phyloP scores from a whole-genome alignment of 1,139 yeast genomes.

The Pneumocystis carinii region DNA sequence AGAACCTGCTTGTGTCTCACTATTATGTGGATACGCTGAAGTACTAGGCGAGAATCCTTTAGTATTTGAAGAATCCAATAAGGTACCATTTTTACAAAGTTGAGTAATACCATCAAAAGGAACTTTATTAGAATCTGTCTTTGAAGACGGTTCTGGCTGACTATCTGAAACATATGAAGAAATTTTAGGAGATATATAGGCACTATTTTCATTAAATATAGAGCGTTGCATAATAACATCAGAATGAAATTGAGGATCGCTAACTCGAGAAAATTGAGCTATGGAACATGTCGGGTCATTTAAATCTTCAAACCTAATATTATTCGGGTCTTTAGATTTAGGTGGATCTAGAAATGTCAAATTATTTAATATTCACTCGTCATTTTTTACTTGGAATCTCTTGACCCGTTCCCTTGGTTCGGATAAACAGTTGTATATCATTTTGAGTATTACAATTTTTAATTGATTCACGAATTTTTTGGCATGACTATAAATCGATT shows the following conservation, averaged over 20 bases:
- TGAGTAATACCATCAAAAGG: slow-evolving; percentile 13
- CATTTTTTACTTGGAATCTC: slow-evolving; percentile 44
- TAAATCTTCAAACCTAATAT: slow-evolving; percentile 7
- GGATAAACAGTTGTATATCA: slow-evolving; percentile 46
- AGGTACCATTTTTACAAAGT: slow-evolving; percentile 8
- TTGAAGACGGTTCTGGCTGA: not conserved
- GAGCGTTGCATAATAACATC: slow-evolving; percentile 4
- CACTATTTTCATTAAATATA: not conserved
- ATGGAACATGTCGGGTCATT: slow-evolving; percentile 7
- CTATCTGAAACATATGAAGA: not conserved
- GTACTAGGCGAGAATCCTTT: slow-evolving; percentile 4
- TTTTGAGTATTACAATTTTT: slow-evolving; percentile 52
- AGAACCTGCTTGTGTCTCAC: not conserved
- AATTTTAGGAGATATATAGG: not conserved
- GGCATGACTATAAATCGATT: slow-evolving; percentile 32
- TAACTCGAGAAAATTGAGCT: slow-evolving; percentile 13
- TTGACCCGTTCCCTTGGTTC: slow-evolving; percentile 50
- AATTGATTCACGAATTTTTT: slow-evolving; percentile 47
- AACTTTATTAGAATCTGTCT: slow-evolving; percentile 2
- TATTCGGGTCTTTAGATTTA: slow-evolving; percentile 10
- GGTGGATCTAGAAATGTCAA: slow-evolving; percentile 8
- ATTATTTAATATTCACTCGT: slow-evolving; percentile 34
- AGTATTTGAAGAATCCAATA: not conserved
- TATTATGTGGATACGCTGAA: slow-evolving; percentile 2
- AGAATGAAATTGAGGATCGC: slow-evolving; percentile 13